Base-by-base conservation (phyloP, 1,139 yeast species). In the Hansenula lynferdii region DNA sequence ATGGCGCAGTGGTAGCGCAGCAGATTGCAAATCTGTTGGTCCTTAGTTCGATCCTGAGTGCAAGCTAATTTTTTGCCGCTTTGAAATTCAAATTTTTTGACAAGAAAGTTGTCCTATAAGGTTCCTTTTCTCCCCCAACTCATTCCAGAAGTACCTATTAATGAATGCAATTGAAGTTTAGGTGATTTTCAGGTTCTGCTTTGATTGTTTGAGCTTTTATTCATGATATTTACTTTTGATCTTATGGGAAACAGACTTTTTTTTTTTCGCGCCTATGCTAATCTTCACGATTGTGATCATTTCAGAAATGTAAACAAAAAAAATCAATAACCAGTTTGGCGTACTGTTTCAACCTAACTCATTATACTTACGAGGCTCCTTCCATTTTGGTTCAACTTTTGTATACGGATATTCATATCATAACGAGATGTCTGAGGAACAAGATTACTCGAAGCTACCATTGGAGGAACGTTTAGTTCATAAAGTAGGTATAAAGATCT, bases 1-100 rank as follows among this genome's bases (percentile, higher is more conserved):
- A 69, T 80, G 85, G 86, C 86, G 85, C 85, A 80, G 86, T 76
- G 86, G 86, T 80, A 80, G 85, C 85, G 87, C 85, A 80, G 85
- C 83, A 80, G 86, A 80, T 80, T 80, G 86, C 87, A 80, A 80
- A 80, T 80, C 86, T 80, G 83, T 78, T 79, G 85, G 86, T 80
- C 86, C 83, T 75, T 72, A 78, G 87, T 80, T 80, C 87, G 77
- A 80, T 58, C 76, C 87, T 78, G 86, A 76, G 84, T 72, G 75
- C 81, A 77, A 79, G 85, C 86, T 80, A 42, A 29, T 56, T 49
- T 49, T 44, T 33, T 29, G n/a, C n/a, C n/a, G n/a, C n/a, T n/a
- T n/a, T n/a, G n/a, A n/a, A n/a, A n/a, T 6, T 6, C 26, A 23
- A n/a, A 23, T 23, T 23, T 10, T n/a, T n/a, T n/a, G n/a, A n/a